Evolutionary conservation across 164 flowering plant genomes (phyloP).

Genomic region (Platanus orientalis): DNA sequence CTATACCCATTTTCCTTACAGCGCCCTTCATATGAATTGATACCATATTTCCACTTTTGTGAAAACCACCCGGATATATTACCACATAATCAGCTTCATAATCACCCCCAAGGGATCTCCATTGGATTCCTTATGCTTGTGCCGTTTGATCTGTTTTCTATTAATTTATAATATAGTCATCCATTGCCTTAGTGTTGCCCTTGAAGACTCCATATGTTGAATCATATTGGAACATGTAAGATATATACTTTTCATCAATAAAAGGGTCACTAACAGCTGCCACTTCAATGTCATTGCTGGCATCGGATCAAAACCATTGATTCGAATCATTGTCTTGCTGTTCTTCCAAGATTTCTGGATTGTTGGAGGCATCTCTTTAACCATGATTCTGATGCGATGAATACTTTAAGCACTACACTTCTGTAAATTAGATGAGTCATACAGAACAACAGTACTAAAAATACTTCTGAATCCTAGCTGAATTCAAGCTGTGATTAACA

Average conservation of each 20-base stretch:
- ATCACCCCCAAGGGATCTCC: conserved; percentile 96
- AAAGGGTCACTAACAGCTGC: conserved; percentile 80
- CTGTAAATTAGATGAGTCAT: conserved; percentile 37
- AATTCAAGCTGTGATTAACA: conserved; percentile 17
- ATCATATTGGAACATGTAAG: conserved; percentile 97
- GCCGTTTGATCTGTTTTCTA: conserved; percentile 69
- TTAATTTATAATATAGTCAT: conserved; percentile 76
- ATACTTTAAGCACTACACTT: conserved; percentile 28
- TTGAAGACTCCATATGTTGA: conserved; percentile 88
- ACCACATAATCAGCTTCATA: conserved; percentile 89
- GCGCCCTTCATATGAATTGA: conserved; percentile 91
- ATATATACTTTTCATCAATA: conserved; percentile 94
- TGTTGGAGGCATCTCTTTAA: conserved; percentile 74
- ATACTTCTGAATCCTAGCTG: conserved; percentile 29
- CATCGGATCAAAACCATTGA: conserved; percentile 98
- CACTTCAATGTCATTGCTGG: too few relatives aligned
- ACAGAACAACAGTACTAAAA: conserved; percentile 29
- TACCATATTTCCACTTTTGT: conserved; percentile 82
- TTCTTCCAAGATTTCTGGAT: conserved; percentile 42
- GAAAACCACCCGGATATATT: too few relatives aligned
- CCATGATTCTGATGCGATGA: conserved; percentile 72
- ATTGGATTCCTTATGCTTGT: conserved; percentile 85
- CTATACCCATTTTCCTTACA: conserved; percentile 89
- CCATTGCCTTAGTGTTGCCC: conserved; percentile 68
- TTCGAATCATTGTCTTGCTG: conserved; percentile 76